Conservation (phyloP, 2,329 filamentous ascomycete species). For the Phyllosticta citribraziliensis region DNA sequence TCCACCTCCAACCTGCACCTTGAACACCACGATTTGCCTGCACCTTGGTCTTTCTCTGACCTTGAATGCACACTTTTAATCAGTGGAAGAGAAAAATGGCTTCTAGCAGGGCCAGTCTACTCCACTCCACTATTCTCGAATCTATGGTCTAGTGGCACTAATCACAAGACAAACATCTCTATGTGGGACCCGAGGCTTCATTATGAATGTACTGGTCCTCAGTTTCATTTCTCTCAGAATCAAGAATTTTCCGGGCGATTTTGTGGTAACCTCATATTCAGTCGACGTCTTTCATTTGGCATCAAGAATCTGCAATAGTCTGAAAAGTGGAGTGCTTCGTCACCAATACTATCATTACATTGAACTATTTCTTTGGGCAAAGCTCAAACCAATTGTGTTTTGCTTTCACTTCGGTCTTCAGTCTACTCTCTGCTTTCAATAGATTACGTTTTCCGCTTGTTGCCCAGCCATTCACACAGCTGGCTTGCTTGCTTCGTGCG, state of each 20-base stretch:
- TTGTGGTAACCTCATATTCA: too few species aligned
- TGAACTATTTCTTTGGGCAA: too few species aligned
- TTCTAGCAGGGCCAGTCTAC: constrained; percentile 45
- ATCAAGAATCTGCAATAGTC: too few species aligned
- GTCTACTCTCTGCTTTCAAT: too few species aligned
- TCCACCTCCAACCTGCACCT: neutral
- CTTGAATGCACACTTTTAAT: constrained; percentile 40
- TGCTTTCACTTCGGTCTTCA: too few species aligned
- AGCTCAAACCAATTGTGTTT: too few species aligned
- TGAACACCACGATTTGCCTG: constrained; percentile 40
- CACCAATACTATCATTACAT: too few species aligned
- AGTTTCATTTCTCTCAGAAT: neutral
- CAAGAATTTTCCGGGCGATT: neutral
- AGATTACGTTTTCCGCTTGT: too few species aligned
- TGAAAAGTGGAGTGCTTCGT: too few species aligned
- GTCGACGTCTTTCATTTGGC: too few species aligned
- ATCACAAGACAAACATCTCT: constrained; percentile 36
- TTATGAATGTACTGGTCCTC: neutral
- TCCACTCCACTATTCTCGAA: constrained; percentile 39
- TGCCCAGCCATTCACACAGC: too few species aligned
- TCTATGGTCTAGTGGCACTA: constrained; percentile 36
- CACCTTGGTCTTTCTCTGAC: constrained; percentile 37
- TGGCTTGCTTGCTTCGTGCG: too few species aligned
- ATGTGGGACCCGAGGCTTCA: neutral
- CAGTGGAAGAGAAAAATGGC: constrained; percentile 42